A percentile compares a stretch with the other conserved stretches of the same genome.
These are phyloP conservation scores for Uronychia setigera DNA, from an alignment of 73 alveolate genomes.

Conservation along the genomic window DNA sequence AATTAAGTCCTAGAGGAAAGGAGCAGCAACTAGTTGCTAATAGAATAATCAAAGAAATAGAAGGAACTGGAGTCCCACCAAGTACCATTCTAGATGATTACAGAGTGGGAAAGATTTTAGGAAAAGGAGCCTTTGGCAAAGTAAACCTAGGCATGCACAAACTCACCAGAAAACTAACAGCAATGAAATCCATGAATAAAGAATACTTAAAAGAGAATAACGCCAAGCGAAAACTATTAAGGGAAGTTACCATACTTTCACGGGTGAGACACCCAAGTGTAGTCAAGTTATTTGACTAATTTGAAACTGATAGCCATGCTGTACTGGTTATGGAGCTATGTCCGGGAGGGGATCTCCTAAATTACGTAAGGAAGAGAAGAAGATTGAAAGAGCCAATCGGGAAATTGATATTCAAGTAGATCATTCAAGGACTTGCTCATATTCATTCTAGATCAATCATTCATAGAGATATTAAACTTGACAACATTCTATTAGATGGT, in stretches of 20 bases:
- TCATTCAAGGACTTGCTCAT: constrained; percentile 30
- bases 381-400: constrained; percentile 37
- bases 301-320: constrained; percentile 32
- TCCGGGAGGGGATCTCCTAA: constrained; percentile 59
- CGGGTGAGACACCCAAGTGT: constrained; percentile 23
- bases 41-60: constrained; percentile 6
- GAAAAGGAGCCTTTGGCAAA: constrained; percentile 1
- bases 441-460: constrained; percentile 37
- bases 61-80: constrained; percentile 31
- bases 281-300: constrained; percentile 41
- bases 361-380: constrained; percentile 15
- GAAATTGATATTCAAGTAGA: constrained; percentile 32
- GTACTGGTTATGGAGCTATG: constrained; percentile 53
- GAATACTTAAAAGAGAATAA: constrained; percentile 29
- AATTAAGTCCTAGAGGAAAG: constrained; percentile 18
- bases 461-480: constrained; percentile 39
- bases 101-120: background rate
- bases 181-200: constrained; percentile 78
- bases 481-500: constrained; percentile 35
- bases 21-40: constrained; percentile 12
- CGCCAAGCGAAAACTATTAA: constrained; percentile 35
- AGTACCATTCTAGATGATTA: constrained; percentile 40
- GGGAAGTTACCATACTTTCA: constrained; percentile 28
- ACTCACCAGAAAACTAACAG: constrained; percentile 70
- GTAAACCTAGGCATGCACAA: background rate